A percentile compares a stretch with the other conserved stretches of the same genome.
phyloP scores from a whole-genome alignment of 306 rosid genomes.

The Vigna hirtella region DNA sequence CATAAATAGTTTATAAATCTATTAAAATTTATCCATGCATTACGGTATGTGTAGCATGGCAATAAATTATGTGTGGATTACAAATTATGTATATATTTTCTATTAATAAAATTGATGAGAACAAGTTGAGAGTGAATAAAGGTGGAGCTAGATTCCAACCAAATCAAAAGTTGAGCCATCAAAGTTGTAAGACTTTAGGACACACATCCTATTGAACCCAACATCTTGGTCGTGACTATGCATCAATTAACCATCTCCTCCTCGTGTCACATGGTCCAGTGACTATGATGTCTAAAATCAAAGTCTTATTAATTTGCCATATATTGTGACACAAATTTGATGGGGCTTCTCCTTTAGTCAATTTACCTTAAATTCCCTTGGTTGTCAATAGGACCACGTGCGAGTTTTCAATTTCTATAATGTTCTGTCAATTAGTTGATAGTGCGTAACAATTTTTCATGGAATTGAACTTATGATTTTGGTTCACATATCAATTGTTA shows the following conservation, averaged over 20 bases:
- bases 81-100: too few relatives aligned
- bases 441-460: neutral
- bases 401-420: slow-evolving; percentile 5
- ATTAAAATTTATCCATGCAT: too few relatives aligned
- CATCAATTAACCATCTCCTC: slow-evolving; percentile 47
- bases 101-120: neutral
- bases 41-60: too few relatives aligned
- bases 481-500: too few relatives aligned
- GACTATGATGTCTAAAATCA: slow-evolving; percentile 40
- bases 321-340: slow-evolving; percentile 27
- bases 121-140: slow-evolving; percentile 26
- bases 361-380: slow-evolving; percentile 45
- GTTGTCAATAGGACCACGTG: slow-evolving; percentile 41
- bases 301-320: slow-evolving; percentile 23
- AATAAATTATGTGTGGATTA: too few relatives aligned
- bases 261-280: slow-evolving; percentile 59
- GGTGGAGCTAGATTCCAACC: slow-evolving; percentile 34
- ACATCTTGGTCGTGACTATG: slow-evolving; percentile 53
- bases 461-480: neutral
- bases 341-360: slow-evolving; percentile 41
- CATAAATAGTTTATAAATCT: too few relatives aligned
- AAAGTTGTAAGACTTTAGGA: slow-evolving; percentile 54
- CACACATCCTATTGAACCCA: slow-evolving; percentile 54
- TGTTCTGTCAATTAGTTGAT: slow-evolving; percentile 22
- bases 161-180: slow-evolving; percentile 37